Conservation (phyloP, 2,329 filamentous ascomycete genomes). For the Plectosphaerella cucumerina region DNA sequence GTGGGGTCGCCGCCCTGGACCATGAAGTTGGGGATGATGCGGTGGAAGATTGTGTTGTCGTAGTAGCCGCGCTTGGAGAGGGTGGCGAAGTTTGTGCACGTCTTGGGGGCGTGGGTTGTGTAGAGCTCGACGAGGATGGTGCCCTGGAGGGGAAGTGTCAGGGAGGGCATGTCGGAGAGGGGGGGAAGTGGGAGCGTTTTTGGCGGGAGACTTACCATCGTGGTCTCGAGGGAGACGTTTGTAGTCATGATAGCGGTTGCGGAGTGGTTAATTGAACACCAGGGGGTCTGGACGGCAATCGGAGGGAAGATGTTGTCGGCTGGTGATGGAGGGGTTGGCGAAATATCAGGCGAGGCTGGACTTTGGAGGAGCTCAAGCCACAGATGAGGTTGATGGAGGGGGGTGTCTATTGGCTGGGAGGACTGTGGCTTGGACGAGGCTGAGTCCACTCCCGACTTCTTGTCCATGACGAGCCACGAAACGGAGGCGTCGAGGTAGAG, state of each 20-base stretch:
- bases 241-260: slow-evolving; percentile 58
- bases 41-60: slow-evolving; percentile 81
- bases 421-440: background rate
- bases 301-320: background rate
- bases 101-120: slow-evolving; percentile 80
- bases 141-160: slow-evolving; percentile 56
- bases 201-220: slow-evolving; percentile 58
- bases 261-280: background rate
- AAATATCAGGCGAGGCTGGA: slow-evolving; percentile 9
- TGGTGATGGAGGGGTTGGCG: slow-evolving; percentile 1
- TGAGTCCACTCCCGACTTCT: background rate
- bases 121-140: slow-evolving; percentile 86
- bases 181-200: background rate
- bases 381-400: background rate
- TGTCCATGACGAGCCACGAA: too few species aligned
- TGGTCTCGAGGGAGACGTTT: slow-evolving; percentile 76
- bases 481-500: too few species aligned
- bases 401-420: slow-evolving; percentile 3
- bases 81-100: slow-evolving; percentile 82
- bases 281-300: background rate
- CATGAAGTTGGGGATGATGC: slow-evolving; percentile 96
- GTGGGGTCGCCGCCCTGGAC: slow-evolving; percentile 92
- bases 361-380: slow-evolving; percentile 6
- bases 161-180: background rate
- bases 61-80: slow-evolving; percentile 85